Conservation (phyloP, 2,329 filamentous ascomycete species). For the Thermomyces lanuginosus region DNA sequence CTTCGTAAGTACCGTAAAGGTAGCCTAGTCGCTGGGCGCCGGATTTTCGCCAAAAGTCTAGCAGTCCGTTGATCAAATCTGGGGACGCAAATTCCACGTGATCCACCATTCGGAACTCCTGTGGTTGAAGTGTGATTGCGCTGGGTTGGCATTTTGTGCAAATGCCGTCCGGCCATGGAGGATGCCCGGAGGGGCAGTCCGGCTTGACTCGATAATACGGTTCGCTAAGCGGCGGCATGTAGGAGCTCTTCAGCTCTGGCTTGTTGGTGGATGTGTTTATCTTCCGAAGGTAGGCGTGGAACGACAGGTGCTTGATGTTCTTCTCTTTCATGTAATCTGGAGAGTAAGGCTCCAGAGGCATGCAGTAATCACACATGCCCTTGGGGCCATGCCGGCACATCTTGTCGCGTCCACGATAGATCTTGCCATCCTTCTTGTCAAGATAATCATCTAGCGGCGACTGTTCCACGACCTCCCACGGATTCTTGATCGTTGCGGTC, state of each 20-base stretch:
- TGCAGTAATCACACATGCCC: conserved; percentile 99
- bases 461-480: conserved; percentile 85
- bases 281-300: conserved; percentile 86
- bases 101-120: conserved; percentile 91
- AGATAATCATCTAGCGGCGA: conserved; percentile 72
- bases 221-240: conserved; percentile 86
- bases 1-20: conserved; percentile 75
- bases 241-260: conserved; percentile 80
- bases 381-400: conserved; percentile 95
- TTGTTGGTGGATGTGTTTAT: conserved; percentile 95
- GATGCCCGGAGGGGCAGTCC: conserved; percentile 84
- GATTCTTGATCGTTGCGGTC: conserved; percentile 55
- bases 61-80: conserved; percentile 69
- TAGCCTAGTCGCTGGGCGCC: conserved; percentile 75
- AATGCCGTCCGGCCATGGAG: conserved; percentile 87
- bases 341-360: conserved; percentile 88
- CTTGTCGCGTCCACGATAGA: conserved; percentile 57
- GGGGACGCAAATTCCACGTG: conserved; percentile 91
- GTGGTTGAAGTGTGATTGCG: conserved; percentile 85
- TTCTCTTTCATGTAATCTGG: conserved; percentile 77
- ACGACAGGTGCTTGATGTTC: conserved; percentile 97
- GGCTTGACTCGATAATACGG: conserved; percentile 79
- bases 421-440: conserved; percentile 82
- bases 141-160: conserved; percentile 97
- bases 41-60: conserved; percentile 80